These are phyloP conservation scores for Nannizziopsis barbatae DNA, from an alignment of 2,329 filamentous ascomycete species.

Conservation along the genomic window DNA sequence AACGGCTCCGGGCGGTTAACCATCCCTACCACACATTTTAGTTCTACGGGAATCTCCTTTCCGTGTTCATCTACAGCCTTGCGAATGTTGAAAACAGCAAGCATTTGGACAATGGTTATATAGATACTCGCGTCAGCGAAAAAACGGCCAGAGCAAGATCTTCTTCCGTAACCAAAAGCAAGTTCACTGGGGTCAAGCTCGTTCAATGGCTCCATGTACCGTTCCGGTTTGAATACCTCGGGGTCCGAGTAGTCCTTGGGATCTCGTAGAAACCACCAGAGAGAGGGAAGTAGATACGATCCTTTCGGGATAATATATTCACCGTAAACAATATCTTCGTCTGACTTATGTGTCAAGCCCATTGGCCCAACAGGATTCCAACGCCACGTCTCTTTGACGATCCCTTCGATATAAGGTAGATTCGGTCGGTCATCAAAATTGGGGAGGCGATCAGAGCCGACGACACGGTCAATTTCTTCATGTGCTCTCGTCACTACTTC, in stretches of 20 bases:
- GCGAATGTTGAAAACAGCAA: constrained; percentile 39
- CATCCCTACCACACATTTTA: constrained; percentile 29
- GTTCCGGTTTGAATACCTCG: constrained; percentile 34
- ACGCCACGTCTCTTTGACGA: constrained; percentile 30
- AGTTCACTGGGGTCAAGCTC: constrained; percentile 30
- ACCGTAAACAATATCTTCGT: constrained; percentile 18
- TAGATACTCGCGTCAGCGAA: constrained; percentile 35
- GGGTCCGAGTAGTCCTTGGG: constrained; percentile 28
- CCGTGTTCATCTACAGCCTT: constrained; percentile 30
- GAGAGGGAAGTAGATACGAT: constrained; percentile 26
- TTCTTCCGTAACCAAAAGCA: constrained; percentile 33
- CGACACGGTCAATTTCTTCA: constrained; percentile 32
- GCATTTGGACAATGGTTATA: constrained; percentile 32
- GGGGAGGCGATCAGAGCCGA: constrained; percentile 25
- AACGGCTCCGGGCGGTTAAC: constrained; percentile 32
- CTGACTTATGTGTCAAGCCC: constrained; percentile 20
- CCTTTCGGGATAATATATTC: constrained; percentile 28
- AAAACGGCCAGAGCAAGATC: constrained; percentile 35
- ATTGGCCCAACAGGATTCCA: constrained; percentile 29
- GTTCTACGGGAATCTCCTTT: constrained; percentile 26
- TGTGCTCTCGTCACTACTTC: constrained; percentile 44
- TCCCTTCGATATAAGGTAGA: constrained; percentile 30
- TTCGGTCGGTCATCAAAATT: constrained; percentile 29
- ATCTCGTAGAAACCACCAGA: constrained; percentile 35
- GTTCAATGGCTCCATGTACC: constrained; percentile 27